Base-by-base conservation (phyloP, 2,329 filamentous ascomycete genomes). In the Didymellaceae sp. region DNA sequence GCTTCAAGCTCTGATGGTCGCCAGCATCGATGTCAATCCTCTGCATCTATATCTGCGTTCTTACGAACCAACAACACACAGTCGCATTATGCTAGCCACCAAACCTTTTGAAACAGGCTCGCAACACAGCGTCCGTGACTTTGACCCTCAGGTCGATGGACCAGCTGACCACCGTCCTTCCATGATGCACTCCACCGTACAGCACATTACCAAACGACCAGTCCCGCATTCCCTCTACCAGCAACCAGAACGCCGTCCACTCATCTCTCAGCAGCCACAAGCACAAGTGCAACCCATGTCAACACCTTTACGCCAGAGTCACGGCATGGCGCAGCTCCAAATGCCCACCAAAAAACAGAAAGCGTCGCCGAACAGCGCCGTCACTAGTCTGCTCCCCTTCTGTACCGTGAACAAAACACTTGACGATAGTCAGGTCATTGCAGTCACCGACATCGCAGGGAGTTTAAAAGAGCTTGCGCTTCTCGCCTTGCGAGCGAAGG, bases 391-490 rank as follows among this genome's bases (percentile, higher is more conserved):
- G 2, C 49, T 73, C 1, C 69, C 69, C 0, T 66, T 59, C 51
- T 74, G 71, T 41, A 68, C 68, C 1, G 57, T 42, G 2, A 56
- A 55, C 3, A 44, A 41, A 2, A 61, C 54, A 2, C 51, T 72
- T 22, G 57, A 26, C 25, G 42, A 63, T 28, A 53, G 57, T 13
- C 65, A 70, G 53, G 57, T 68, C 32, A 62, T 71, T 16, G 56
- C 45, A 2, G 39, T 74, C 26, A 73, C 65, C 24, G 72, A 74
- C 28, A 45, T 70, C 3, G 69, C 59, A 6, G 68, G 65, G 0
- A 71, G 60, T 34, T 42, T 74, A 30, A 58, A 46, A 21, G 72
- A 73, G 41, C 45, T 74, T n/a, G 63, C 62, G 6, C 28, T 67
- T 5, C 50, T 71, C 14, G 64, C 67, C 2, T 47, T 71, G 31